Evolutionary conservation across 805 yeast species (phyloP), one percentile per base, ranked within the genome.

Genomic region (Starmerella asiatica): DNA sequence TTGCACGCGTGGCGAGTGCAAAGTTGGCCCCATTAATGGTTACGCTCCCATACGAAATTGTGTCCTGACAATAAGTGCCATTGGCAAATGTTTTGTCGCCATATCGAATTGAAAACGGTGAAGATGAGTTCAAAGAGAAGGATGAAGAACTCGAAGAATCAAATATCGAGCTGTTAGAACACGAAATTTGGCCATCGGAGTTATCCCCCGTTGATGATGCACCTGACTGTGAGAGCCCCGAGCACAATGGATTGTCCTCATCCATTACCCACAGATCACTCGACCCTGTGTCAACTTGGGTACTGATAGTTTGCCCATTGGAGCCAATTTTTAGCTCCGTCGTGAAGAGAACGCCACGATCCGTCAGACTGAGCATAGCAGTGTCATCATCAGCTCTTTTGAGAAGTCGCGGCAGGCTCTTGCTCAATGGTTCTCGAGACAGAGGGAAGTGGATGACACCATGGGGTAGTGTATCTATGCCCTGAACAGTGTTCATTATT

Each of bases 1-100:
- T 73, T 1, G 91, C 69, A 24, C 58, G 55, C 52, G 75, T 73
- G 8, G 81, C 91, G 19, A 84, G 72, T 1, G 93, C 95, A 58
- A 86, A 70, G 5, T 83, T 72, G 21, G 80, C 61, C 1, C 63
- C 47, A 9, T 76, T 63, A 5, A 67, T 58, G n/a, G 68, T 58
- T 36, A 66, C 69, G 36, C 68, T 71, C 36, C 73, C 73, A 40
- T 82, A 51, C 1, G 52, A 45, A 6, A 85, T 66, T 32, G 62
- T 61, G 53, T 85, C 96, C 31, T 63, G 57, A 17, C 77, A 85
- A 67, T 71, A 75, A 15, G 46, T 48, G 15, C 82, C 82, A 14
- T 52, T 48, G 5, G 77, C 79, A 44, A 55, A 64, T 7, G 72
- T 56, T 26, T 54, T 50, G 49, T 75, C 80, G 19, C 65, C 61